These are phyloP conservation scores for Teratosphaeriaceae sp. DNA, from an alignment of 2,329 filamentous ascomycete genomes.

Conservation along the genomic window DNA sequence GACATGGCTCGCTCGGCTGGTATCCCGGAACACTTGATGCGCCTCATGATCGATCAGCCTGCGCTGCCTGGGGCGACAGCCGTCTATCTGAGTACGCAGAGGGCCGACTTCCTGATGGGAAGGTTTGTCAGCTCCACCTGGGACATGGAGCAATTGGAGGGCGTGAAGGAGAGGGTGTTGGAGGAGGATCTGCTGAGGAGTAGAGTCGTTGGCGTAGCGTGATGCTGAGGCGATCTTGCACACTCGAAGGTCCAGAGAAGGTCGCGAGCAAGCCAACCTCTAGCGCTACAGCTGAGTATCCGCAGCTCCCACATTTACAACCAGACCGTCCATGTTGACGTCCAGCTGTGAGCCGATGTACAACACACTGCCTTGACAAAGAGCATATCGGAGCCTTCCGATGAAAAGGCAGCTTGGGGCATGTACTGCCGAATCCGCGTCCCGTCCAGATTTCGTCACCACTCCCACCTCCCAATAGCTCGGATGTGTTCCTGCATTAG, in stretches of 20 bases:
- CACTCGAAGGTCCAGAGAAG: no score
- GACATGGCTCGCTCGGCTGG: conserved; percentile 26
- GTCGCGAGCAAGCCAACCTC: no score
- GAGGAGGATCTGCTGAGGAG: conserved; percentile 13
- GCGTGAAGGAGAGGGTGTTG: conserved; percentile 26
- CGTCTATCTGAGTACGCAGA: conserved; percentile 26
- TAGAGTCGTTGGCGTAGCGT: conserved; percentile 8
- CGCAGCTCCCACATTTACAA: no score
- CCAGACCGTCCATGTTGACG: no score
- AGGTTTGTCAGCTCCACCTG: conserved; percentile 30
- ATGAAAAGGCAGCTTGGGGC: no score
- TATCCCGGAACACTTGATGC: conserved; percentile 26
- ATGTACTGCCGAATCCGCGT: no score
- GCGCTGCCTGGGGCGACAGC: conserved; percentile 24
- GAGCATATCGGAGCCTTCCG: no score
- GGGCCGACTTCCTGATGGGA: conserved; percentile 30
- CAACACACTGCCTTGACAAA: no score
- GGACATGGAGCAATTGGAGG: conserved; percentile 32
- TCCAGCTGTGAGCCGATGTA: no score
- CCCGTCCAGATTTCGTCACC: background rate
- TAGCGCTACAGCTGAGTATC: no score
- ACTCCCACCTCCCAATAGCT: background rate
- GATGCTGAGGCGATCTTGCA: no score
- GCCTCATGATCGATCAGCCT: conserved; percentile 20
- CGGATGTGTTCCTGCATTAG: conserved; percentile 26